phyloP scores from a whole-genome alignment of 371 early-diverging fungal genomes.

The Apophysomyces elegans region DNA sequence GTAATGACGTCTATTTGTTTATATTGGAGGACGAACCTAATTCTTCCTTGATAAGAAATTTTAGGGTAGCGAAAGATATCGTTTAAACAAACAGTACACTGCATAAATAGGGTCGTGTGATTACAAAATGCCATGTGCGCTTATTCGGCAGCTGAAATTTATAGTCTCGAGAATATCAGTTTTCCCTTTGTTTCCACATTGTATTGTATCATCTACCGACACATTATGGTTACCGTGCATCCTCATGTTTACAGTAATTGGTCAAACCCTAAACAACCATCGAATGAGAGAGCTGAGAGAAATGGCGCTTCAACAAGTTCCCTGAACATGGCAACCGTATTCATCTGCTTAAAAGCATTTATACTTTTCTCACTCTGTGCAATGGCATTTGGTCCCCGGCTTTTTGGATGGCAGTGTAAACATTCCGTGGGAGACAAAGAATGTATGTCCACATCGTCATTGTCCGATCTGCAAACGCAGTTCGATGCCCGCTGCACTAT shows the following conservation, averaged over 20 bases:
- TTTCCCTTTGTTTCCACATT: neutral
- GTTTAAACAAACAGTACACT: too few species aligned
- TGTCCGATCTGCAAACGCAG: neutral
- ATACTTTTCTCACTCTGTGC: neutral
- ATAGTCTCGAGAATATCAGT: neutral
- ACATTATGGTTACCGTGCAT: conserved; percentile 1
- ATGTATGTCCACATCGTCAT: neutral
- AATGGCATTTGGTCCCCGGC: neutral
- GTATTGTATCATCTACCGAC: neutral
- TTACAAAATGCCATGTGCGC: too few species aligned
- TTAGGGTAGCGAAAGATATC: too few species aligned
- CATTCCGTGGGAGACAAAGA: neutral
- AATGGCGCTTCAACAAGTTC: neutral
- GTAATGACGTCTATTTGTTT: too few species aligned
- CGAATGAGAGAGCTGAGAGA: neutral
- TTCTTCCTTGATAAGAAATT: too few species aligned
- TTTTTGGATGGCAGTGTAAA: neutral
- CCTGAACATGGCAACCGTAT: neutral
- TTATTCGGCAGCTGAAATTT: too few species aligned
- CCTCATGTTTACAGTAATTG: neutral
- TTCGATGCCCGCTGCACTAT: neutral
- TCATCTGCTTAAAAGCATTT: neutral
- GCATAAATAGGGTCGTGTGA: too few species aligned
- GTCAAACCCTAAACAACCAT: neutral
- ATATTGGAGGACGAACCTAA: too few species aligned